phyloP scores from a whole-genome alignment of 2,329 filamentous ascomycete species.

The Colletotrichum cordylinicola region DNA sequence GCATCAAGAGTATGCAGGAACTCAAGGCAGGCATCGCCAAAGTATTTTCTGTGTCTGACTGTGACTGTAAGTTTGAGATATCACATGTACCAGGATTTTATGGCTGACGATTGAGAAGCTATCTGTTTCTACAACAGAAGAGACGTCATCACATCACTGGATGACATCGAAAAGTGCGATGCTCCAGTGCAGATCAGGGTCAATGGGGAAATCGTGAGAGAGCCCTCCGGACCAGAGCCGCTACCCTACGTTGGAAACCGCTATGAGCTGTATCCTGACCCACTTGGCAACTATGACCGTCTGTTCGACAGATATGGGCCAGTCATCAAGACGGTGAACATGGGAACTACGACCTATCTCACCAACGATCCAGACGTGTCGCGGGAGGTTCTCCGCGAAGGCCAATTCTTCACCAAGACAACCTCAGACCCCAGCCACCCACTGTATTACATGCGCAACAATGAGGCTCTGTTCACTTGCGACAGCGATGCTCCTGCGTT shows the following conservation, averaged over 20 bases:
- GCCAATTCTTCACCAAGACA: not conserved
- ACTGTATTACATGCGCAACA: constrained; percentile 7
- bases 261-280: constrained; percentile 6
- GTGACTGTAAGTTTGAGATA: not conserved
- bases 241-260: not conserved
- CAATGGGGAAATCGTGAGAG: not conserved
- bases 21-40: not conserved
- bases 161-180: not conserved
- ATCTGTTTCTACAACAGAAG: not conserved
- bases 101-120: not conserved
- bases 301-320: not conserved
- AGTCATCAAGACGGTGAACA: constrained; percentile 4
- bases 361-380: constrained; percentile 8
- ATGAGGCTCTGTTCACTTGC: not conserved
- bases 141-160: not conserved
- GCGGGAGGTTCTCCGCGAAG: not conserved
- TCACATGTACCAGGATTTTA: no score
- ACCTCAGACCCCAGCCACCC: not conserved
- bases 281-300: constrained; percentile 4
- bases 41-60: not conserved
- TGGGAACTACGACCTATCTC: not conserved
- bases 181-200: not conserved
- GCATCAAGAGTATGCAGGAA: constrained; percentile 5
- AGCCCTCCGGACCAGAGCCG: not conserved
- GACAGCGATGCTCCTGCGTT: not conserved